A percentile compares a stretch with the other conserved stretches of the same genome.
These are phyloP conservation scores for Fusarium camptoceras DNA, from an alignment of 2,329 filamentous ascomycete genomes.

Conservation along the genomic window DNA sequence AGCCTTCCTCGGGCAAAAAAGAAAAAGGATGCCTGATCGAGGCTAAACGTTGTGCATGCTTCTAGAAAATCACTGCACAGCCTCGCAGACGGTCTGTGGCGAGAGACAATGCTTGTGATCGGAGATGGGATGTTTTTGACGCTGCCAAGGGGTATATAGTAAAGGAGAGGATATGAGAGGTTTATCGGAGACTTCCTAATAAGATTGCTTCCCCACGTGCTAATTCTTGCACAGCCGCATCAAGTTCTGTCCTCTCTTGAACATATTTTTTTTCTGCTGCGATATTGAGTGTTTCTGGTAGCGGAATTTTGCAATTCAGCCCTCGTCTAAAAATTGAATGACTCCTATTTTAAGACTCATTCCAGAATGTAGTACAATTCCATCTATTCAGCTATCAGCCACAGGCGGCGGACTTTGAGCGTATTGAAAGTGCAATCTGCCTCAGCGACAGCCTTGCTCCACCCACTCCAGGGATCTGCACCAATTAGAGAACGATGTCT, in stretches of 20 bases:
- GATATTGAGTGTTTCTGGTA: too few species aligned
- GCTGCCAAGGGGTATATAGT: not conserved
- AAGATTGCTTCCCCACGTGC: slow-evolving; percentile 1
- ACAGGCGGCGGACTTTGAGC: slow-evolving; percentile 6
- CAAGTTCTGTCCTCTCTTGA: not conserved
- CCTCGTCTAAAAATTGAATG: not conserved
- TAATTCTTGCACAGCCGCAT: not conserved
- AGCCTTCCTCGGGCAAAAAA: not conserved
- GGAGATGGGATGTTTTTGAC: not conserved
- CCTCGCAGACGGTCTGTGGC: not conserved
- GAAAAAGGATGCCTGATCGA: not conserved
- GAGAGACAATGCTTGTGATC: not conserved
- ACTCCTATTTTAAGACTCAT: not conserved
- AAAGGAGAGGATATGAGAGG: not conserved
- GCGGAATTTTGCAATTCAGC: not conserved
- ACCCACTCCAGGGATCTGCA: not conserved
- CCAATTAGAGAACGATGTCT: not conserved
- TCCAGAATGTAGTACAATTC: not conserved
- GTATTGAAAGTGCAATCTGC: slow-evolving; percentile 24
- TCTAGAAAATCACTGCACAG: not conserved
- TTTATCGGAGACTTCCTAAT: not conserved
- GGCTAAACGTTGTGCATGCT: not conserved
- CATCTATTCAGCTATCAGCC: not conserved
- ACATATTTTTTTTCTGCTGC: not conserved
- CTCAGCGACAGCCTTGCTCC: slow-evolving; percentile 29